Percentiles rank a stretch among this genome's conserved stretches.
Conservation (phyloP, 2,329 filamentous ascomycete species). For the Fusarium lateritium region DNA sequence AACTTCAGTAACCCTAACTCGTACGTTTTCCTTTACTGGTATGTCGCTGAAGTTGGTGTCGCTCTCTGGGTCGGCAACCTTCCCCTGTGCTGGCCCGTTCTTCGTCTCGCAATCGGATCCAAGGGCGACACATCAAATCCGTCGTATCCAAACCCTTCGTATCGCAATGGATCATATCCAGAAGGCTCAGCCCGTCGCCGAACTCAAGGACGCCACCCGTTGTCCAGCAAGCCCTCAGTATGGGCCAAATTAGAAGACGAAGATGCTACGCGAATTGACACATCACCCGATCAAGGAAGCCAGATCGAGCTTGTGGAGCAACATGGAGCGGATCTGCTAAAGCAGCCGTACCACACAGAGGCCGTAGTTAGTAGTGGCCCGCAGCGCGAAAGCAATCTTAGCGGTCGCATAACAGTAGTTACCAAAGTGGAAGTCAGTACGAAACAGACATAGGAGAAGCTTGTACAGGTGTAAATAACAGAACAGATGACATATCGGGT, state of each 20-base stretch:
- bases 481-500: not conserved
- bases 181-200: constrained; percentile 41
- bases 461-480: not conserved
- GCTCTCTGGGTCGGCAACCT: constrained; percentile 73
- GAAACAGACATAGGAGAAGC: constrained; percentile 6
- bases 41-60: constrained; percentile 71
- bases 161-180: constrained; percentile 35
- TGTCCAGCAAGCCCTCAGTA: constrained; percentile 43
- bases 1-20: constrained; percentile 71
- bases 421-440: constrained; percentile 50
- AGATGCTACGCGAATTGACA: constrained; percentile 29
- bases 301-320: constrained; percentile 51
- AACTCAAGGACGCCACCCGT: constrained; percentile 20
- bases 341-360: constrained; percentile 24
- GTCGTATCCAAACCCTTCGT: constrained; percentile 40
- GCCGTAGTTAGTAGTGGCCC: constrained; percentile 19
- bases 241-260: constrained; percentile 53
- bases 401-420: constrained; percentile 49
- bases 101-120: constrained; percentile 59
- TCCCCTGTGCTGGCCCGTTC: constrained; percentile 71
- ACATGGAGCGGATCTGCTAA: constrained; percentile 27
- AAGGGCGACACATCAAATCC: constrained; percentile 44
- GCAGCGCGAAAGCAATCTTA: not conserved
- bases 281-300: constrained; percentile 44
- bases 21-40: constrained; percentile 71